Base-by-base conservation (phyloP, 306 rosid species). In the Vicia villosa region DNA sequence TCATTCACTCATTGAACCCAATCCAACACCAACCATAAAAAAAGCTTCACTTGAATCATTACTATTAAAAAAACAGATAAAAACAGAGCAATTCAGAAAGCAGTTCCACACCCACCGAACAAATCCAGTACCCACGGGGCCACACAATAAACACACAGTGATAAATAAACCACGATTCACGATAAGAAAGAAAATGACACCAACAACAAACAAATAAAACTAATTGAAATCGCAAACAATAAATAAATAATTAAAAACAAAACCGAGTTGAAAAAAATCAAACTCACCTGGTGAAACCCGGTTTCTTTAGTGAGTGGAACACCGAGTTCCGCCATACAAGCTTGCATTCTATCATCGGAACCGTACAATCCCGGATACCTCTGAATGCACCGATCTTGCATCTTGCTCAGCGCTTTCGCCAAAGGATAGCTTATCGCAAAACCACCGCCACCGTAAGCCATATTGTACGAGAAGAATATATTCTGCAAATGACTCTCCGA, bases 251-350 rank as follows among this genome's bases (percentile, higher is more conserved):
- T 21, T 14, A 50, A 56, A 26, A 38, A 66, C 54, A 14, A 13
- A 6, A 58, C 20, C 13, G 10, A 61, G 42, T n/a, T 4, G 32
- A 11, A 1, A 61, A 17, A 13, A 2, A 61, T 12, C 13, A 1
- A 1, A 42, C 28, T 1, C 1, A 94, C 91, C 97, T 95, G 99
- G 87, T 95, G 99, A 77, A 95, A 95, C 34, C 99, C 99, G 77
- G 75, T 82, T 81, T 95, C 91, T 76, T 86, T 95, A 3, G 96
- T 95, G 85, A 95, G 93, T 42, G 99, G 99, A 55, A 95, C 97
- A 32, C 99, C 99, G 83, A 95, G 97, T 82, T 95, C 99, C 6
- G 99, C 95, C 97, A 95, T 91, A 83, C 99, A 95, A 6, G 99
- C 99, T 17, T 95, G 99, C 83, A 95, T 87, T 70, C 99, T 80